A percentile compares a stretch with the other conserved stretches of the same genome.
These are phyloP conservation scores for Kluyveromyces lactis DNA, from an alignment of 805 yeast genomes.

Conservation along the genomic window DNA sequence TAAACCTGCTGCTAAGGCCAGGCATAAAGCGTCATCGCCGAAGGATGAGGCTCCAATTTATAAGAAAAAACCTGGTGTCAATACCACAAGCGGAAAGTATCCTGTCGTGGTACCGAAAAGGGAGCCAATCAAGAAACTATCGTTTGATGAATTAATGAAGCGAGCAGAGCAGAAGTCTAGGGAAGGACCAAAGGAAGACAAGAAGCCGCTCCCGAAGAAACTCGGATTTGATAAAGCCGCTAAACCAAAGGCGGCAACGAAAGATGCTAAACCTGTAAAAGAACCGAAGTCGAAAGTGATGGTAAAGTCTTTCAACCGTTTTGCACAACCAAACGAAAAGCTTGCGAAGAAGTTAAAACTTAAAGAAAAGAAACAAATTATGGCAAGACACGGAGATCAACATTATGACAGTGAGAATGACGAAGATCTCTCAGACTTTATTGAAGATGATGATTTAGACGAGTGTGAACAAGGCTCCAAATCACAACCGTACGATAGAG, in stretches of 20 bases:
- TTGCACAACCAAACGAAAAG: slow-evolving; percentile 52
- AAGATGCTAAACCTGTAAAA: not conserved
- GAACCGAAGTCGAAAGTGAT: not conserved
- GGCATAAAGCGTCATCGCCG: slow-evolving; percentile 2
- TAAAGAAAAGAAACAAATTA: slow-evolving; percentile 1
- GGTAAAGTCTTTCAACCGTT: slow-evolving; percentile 9
- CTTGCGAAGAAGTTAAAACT: slow-evolving; percentile 40
- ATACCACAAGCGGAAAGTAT: slow-evolving; percentile 4
- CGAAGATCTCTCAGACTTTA: slow-evolving; percentile 50
- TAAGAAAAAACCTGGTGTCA: slow-evolving; percentile 16
- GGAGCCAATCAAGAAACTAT: slow-evolving; percentile 35
- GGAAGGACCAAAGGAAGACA: not conserved
- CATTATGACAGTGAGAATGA: slow-evolving; percentile 35
- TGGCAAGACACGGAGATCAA: no score
- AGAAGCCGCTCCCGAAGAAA: not conserved
- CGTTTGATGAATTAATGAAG: slow-evolving; percentile 50
- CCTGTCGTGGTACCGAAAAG: slow-evolving; percentile 1
- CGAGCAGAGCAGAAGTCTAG: slow-evolving; percentile 39
- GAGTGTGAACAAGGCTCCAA: slow-evolving; percentile 14
- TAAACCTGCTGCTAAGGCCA: slow-evolving; percentile 1
- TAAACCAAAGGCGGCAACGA: not conserved
- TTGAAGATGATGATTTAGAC: slow-evolving; percentile 36
- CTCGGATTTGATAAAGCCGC: not conserved
- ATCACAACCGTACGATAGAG: slow-evolving; percentile 57
- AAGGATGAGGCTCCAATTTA: slow-evolving; percentile 13